Percentiles rank a stretch among this genome's conserved stretches.
Evolutionary conservation across 805 yeast species (phyloP).

Genomic region (Spathaspora boniae): DNA sequence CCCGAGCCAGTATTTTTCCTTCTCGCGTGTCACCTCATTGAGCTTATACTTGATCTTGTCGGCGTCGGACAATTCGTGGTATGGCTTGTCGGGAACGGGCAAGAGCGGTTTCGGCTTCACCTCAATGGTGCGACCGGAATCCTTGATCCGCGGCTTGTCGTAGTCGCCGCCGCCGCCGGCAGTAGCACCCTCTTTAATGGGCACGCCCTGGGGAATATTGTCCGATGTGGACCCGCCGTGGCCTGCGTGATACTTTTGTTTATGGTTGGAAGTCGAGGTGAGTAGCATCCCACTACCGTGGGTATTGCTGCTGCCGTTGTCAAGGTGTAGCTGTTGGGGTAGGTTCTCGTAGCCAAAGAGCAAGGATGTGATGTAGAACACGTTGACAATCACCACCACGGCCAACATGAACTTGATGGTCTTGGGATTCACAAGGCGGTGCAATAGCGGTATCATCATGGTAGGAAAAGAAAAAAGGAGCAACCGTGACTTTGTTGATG

Average conservation of each 20-base stretch:
- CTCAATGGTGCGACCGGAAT: background rate
- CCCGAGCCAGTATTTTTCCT: slow-evolving; percentile 24
- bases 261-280: slow-evolving; percentile 10
- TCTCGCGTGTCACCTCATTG: slow-evolving; percentile 18
- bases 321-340: slow-evolving; percentile 5
- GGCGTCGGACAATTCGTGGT: slow-evolving; percentile 12
- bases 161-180: too few relatives aligned
- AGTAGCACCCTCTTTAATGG: too few relatives aligned
- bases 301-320: too few relatives aligned
- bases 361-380: slow-evolving; percentile 16
- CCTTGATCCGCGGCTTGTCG: background rate
- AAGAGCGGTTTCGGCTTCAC: slow-evolving; percentile 9
- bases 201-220: too few relatives aligned
- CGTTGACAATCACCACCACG: slow-evolving; percentile 14
- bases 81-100: slow-evolving; percentile 15
- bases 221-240: slow-evolving; percentile 12
- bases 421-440: slow-evolving; percentile 12
- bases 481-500: background rate
- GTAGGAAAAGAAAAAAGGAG: background rate
- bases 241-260: slow-evolving; percentile 12
- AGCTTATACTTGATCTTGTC: slow-evolving; percentile 17
- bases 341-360: slow-evolving; percentile 11
- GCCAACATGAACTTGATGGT: slow-evolving; percentile 16
- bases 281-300: too few relatives aligned
- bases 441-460: slow-evolving; percentile 8